Evolutionary conservation across 768 basidiomycete genomes (phyloP).

Genomic region (Hypsizygus marmoreus): DNA sequence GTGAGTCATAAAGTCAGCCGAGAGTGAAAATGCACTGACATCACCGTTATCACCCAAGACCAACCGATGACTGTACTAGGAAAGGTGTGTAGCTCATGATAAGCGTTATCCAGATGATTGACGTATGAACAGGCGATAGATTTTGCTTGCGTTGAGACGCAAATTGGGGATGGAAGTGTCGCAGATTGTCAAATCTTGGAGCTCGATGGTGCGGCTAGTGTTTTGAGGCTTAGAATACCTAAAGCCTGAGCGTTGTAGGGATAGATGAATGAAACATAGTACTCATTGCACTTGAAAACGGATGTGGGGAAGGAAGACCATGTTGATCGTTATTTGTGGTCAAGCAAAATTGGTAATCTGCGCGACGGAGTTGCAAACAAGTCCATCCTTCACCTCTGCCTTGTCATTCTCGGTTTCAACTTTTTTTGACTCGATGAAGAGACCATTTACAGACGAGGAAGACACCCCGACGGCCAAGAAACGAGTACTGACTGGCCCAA

Average conservation of each 20-base stretch:
- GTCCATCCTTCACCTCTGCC: constrained; percentile 14
- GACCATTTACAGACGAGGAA: constrained; percentile 53
- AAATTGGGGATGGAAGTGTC: constrained; percentile 76
- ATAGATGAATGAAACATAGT: too few relatives aligned
- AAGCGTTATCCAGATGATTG: constrained; percentile 4
- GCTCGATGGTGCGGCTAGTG: constrained; percentile 34
- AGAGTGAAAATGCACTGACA: constrained; percentile 8
- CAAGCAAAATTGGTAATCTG: constrained; percentile 36
- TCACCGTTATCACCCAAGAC: constrained; percentile 49
- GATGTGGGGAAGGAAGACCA: not conserved
- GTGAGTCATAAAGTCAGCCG: constrained; percentile 51
- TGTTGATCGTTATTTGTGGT: not conserved
- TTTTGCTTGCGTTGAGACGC: constrained; percentile 90
- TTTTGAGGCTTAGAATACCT: constrained; percentile 36
- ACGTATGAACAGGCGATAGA: constrained; percentile 59
- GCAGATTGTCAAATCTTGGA: constrained; percentile 88
- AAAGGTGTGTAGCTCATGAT: constrained; percentile 46
- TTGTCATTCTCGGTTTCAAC: constrained; percentile 19
- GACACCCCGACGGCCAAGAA: constrained; percentile 56
- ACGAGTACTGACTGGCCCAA: constrained; percentile 49
- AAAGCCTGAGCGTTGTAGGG: constrained; percentile 3
- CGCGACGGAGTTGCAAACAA: constrained; percentile 44
- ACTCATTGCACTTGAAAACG: too few relatives aligned
- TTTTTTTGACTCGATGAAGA: constrained; percentile 61
- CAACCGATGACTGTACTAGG: constrained; percentile 89